Base-by-base conservation (phyloP, 2,329 filamentous ascomycete species). In the Aspergillus sp. region DNA sequence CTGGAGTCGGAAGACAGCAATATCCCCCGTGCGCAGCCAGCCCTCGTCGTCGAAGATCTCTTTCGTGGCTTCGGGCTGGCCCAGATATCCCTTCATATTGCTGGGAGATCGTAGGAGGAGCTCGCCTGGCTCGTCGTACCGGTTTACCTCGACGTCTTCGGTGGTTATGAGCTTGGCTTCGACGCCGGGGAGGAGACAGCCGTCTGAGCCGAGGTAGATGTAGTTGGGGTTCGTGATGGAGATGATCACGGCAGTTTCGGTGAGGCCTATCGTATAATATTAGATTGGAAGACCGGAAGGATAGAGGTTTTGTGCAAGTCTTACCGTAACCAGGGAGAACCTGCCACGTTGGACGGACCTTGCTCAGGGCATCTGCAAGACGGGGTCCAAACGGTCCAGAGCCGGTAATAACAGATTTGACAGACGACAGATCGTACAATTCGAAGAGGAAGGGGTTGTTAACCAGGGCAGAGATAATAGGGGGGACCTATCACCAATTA, bases 21-120 rank as follows among this genome's bases (percentile, higher is more conserved):
- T 2, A 86, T 96, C 78, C 1, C 91, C 86, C 0, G 86, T 88
- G 55, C 85, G 82, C 49, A 85, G 68, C 68, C 77, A 85, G 2
- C 81, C 81, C 2, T 82, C 77, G 0, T 78, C 65, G 2, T 89
- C 90, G 60, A 95, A 86, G 0, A 89, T 86, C 41, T 90, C 86
- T 2, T 79, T 80, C 3, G 90, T 91, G 3, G 87, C 85, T 62
- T 88, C 84, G 0, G 85, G 82, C 56, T 90, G 89, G 68, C 91
- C 91, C 64, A 88, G 82, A 69, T 93, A 96, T 1, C 90, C 91
- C 63, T 43, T 24, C 14, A 57, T 47, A 17, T 52, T 39, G n/a
- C 55, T 57, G 6, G 55, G 55, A 1, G 55, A 52, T 6, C 41
- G 27, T 14, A 57, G 46, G 17, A 39, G 24, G 27, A 57, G 23